phyloP scores from a whole-genome alignment of 2,329 filamentous ascomycete genomes.

The Apiospora saccharicola region DNA sequence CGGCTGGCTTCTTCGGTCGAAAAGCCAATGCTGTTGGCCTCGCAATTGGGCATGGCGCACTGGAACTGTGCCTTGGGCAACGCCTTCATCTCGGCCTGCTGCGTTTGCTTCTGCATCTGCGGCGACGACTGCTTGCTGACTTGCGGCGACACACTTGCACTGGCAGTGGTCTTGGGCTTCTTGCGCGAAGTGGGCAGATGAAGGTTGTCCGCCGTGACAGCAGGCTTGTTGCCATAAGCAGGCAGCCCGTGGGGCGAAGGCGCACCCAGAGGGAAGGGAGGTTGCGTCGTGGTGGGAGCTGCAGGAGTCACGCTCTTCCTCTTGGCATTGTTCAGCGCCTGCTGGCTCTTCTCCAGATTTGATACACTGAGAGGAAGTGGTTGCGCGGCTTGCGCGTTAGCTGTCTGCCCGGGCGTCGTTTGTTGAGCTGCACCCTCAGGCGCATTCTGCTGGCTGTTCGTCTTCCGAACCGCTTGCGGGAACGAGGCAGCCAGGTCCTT shows the following conservation, averaged over 20 bases:
- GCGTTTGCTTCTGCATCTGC: constrained; percentile 48
- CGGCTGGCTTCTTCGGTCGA: constrained; percentile 61
- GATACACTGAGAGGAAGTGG: constrained; percentile 51
- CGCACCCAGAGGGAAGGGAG: constrained; percentile 63
- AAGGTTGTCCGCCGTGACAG: constrained; percentile 61
- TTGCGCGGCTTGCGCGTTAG: constrained; percentile 36
- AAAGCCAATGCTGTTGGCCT: constrained; percentile 58
- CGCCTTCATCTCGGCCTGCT: constrained; percentile 40
- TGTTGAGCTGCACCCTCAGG: constrained; percentile 36
- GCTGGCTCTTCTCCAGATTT: constrained; percentile 60
- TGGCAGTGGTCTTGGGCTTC: constrained; percentile 59
- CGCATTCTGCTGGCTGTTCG: neutral
- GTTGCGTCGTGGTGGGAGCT: constrained; percentile 64
- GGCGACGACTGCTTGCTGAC: constrained; percentile 56
- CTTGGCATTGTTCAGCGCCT: constrained; percentile 56
- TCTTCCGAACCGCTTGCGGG: constrained; percentile 17
- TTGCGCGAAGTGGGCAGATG: constrained; percentile 62
- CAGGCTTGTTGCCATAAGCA: constrained; percentile 59
- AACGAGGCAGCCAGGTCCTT: constrained; percentile 50
- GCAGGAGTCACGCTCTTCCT: constrained; percentile 58
- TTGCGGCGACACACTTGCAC: constrained; percentile 56
- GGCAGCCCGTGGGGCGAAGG: constrained; percentile 68
- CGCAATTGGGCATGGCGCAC: constrained; percentile 64
- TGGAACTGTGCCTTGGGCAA: constrained; percentile 52
- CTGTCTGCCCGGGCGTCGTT: constrained; percentile 41